Conservation (phyloP, 1,284 basidiomycete genomes). For the Leccinum fuscescens region DNA sequence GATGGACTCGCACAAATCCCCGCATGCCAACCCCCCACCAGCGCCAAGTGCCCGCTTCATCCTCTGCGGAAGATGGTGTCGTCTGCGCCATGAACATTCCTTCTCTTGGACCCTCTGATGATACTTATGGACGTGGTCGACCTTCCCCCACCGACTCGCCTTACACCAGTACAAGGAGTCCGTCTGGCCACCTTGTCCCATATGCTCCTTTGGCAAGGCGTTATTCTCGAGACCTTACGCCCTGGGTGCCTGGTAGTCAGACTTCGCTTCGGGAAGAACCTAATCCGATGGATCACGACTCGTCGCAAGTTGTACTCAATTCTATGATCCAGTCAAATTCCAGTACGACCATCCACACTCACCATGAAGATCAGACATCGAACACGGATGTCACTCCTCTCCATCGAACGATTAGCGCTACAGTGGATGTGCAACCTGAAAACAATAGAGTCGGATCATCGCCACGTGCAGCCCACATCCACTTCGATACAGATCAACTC, state of each 20-base stretch:
- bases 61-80: background rate
- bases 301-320: background rate
- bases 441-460: background rate
- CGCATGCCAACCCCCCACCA: background rate
- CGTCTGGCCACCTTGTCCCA: conserved; percentile 26
- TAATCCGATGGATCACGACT: background rate
- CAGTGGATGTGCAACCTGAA: background rate
- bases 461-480: background rate
- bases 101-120: background rate
- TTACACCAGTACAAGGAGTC: conserved; percentile 21
- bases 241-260: conserved; percentile 14
- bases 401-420: background rate
- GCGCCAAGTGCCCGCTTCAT: background rate
- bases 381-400: background rate
- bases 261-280: conserved; percentile 22
- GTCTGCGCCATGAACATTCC: conserved; percentile 24
- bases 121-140: background rate
- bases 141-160: conserved; percentile 20
- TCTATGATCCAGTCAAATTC: conserved; percentile 6
- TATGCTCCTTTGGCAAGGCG: conserved; percentile 15
- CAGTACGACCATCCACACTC: background rate
- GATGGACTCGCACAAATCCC: background rate
- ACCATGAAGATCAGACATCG: background rate
- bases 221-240: conserved; percentile 7
- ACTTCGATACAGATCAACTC: background rate